Conservation (phyloP, 495 filamentous ascomycete genomes). For the Podospora comata region DNA sequence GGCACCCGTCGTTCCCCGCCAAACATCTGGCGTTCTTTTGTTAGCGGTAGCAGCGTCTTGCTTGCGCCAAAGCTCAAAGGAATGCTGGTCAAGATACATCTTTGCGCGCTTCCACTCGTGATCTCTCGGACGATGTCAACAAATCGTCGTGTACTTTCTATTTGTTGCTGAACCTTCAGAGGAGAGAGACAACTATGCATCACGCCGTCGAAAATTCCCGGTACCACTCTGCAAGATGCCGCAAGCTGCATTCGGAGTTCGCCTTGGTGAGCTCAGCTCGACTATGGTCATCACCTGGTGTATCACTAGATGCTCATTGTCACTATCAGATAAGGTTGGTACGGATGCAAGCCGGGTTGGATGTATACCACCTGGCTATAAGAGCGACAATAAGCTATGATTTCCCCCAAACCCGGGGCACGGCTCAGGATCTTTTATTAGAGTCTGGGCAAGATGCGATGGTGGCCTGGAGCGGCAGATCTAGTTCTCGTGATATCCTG, state of each 20-base stretch:
- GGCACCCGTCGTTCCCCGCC: neutral
- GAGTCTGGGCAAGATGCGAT: constrained; percentile 22
- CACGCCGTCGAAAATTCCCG: constrained; percentile 1
- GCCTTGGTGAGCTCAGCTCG: constrained; percentile 8
- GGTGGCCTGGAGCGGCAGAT: constrained; percentile 14
- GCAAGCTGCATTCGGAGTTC: constrained; percentile 13
- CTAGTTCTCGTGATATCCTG: constrained; percentile 9
- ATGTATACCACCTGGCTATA: constrained; percentile 16
- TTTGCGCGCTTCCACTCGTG: neutral
- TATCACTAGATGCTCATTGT: constrained; percentile 5
- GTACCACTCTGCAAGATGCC: constrained; percentile 4
- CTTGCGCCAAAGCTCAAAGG: neutral
- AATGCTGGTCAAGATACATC: neutral
- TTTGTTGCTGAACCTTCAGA: neutral
- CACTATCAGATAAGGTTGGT: constrained; percentile 21
- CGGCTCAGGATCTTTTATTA: constrained; percentile 32
- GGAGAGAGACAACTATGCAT: neutral
- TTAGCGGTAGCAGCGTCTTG: neutral
- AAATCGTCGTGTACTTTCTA: too few relatives aligned
- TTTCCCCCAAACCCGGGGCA: constrained; percentile 22
- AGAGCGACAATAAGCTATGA: constrained; percentile 18
- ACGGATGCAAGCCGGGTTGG: constrained; percentile 25
- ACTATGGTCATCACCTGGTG: constrained; percentile 6
- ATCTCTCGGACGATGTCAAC: neutral
- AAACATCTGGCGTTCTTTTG: neutral